Base-by-base conservation (phyloP, 306 rosid genomes). In the Cyamopsis tetragonoloba region DNA sequence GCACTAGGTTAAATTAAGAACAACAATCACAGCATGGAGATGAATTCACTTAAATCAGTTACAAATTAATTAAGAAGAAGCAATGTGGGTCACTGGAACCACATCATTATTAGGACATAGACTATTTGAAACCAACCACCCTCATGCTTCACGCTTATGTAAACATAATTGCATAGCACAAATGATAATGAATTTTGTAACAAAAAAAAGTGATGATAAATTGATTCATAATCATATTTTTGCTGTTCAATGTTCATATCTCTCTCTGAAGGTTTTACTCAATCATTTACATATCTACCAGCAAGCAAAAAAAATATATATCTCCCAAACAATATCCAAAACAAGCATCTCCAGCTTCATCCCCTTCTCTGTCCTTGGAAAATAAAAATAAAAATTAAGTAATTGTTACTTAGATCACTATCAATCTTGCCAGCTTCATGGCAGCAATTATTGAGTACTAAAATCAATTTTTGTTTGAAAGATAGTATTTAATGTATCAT, bases 51-150 rank as follows among this genome's bases (percentile, higher is more conserved):
- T 61, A 58, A 59, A 68, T 68, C 43, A 50, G 13, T 51, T 4
- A 53, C 39, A 39, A 54, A n/a, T n/a, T n/a, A n/a, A n/a, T n/a
- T n/a, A n/a, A 38, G 26, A 51, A 49, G 54, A 50, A 70, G 59
- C 64, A 53, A 23, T 66, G 78, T 72, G 78, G 81, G 78, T 72
- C 82, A 77, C 35, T 62, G 55, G 39, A 11, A 34, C 64, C 68
- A 62, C 62, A 70, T 42, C 72, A 62, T 70, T 60, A 62, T 70
- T 60, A 77, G 42, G 68, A 23, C 12, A 23, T 9, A 42, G 34
- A 53, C 30, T 3, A 3, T n/a, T 62, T 61, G 46, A 62, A 43
- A 30, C 58, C 53, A 62, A 42, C 61, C 68, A 58, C 31, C 73
- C 80, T 13, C 70, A 75, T 49, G 67, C 54, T 59, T 62, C 66